Percentiles rank a stretch among this genome's conserved stretches.
These are phyloP conservation scores for Trichoderma reesei DNA, from an alignment of 495 filamentous ascomycete genomes.

Conservation along the genomic window DNA sequence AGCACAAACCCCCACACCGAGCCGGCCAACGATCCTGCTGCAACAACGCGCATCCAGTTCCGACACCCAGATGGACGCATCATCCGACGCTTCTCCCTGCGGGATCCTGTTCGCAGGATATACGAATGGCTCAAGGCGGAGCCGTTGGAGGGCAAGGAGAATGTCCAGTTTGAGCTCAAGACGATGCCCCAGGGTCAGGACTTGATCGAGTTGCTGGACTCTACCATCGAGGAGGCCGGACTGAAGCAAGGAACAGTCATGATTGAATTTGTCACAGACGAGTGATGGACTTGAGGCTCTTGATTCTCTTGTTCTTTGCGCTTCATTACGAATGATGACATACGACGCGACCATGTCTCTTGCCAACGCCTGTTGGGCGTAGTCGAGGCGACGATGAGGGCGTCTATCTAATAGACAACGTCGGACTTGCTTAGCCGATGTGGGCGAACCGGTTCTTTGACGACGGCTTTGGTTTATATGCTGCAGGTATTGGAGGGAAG, in stretches of 20 bases:
- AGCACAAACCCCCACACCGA: constrained; percentile 65
- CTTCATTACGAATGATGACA: not conserved
- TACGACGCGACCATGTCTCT: not conserved
- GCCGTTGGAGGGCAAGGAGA: constrained; percentile 63
- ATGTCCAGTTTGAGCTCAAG: constrained; percentile 73
- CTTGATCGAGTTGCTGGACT: constrained; percentile 61
- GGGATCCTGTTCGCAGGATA: constrained; percentile 71
- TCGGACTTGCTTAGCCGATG: not conserved
- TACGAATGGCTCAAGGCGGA: constrained; percentile 97
- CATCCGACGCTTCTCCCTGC: constrained; percentile 69
- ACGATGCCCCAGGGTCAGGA: constrained; percentile 60
- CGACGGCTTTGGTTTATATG: not conserved
- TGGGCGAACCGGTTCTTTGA: not conserved
- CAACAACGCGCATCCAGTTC: constrained; percentile 84
- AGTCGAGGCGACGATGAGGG: not conserved
- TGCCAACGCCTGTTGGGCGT: not conserved
- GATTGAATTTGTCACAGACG: constrained; percentile 76
- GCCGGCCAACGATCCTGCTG: constrained; percentile 55
- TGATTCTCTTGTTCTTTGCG: not conserved
- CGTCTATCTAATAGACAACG: constrained; percentile 1
- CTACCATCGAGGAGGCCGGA: constrained; percentile 72
- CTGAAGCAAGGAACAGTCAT: constrained; percentile 86
- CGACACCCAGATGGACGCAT: constrained; percentile 69
- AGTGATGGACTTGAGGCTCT: constrained; percentile 10
- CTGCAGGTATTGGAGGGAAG: not conserved